A percentile compares a stretch with the other conserved stretches of the same genome.
Conservation (phyloP, 306 rosid species). For the Pterocarpus santalinus region DNA sequence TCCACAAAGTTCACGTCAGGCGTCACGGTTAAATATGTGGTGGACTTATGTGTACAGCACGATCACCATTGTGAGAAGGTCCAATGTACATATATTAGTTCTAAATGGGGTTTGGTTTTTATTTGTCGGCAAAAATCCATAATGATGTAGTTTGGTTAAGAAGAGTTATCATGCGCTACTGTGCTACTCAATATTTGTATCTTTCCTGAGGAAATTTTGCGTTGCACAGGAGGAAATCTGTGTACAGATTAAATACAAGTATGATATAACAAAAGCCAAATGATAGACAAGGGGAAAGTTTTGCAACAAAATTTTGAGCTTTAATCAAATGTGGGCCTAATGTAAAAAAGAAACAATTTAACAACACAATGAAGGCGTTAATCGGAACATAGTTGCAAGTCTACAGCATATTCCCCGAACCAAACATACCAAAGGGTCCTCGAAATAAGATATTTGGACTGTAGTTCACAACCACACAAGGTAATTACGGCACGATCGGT, state of each 20-base stretch:
- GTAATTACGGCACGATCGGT: neutral
- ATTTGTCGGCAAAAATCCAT: neutral
- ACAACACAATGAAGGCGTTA: too few species aligned
- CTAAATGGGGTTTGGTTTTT: neutral
- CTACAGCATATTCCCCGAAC: neutral
- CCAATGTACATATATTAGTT: neutral
- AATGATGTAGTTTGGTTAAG: neutral
- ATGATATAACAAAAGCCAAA: too few species aligned
- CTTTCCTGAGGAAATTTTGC: too few species aligned
- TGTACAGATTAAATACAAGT: too few species aligned
- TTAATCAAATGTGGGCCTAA: too few species aligned
- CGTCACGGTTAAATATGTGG: neutral
- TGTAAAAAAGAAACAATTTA: too few species aligned
- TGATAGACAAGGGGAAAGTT: too few species aligned
- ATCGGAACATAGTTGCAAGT: too few species aligned
- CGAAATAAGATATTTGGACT: conserved; percentile 2
- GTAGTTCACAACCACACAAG: neutral
- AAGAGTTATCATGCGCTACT: neutral
- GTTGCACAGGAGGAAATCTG: too few species aligned
- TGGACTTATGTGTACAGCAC: neutral
- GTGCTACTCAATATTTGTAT: neutral
- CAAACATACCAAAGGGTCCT: conserved; percentile 13
- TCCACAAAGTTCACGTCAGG: neutral
- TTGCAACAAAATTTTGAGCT: too few species aligned
- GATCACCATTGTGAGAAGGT: conserved; percentile 20